Evolutionary conservation across 768 basidiomycete species (phyloP).

Genomic region (Boletus reticuloceps): DNA sequence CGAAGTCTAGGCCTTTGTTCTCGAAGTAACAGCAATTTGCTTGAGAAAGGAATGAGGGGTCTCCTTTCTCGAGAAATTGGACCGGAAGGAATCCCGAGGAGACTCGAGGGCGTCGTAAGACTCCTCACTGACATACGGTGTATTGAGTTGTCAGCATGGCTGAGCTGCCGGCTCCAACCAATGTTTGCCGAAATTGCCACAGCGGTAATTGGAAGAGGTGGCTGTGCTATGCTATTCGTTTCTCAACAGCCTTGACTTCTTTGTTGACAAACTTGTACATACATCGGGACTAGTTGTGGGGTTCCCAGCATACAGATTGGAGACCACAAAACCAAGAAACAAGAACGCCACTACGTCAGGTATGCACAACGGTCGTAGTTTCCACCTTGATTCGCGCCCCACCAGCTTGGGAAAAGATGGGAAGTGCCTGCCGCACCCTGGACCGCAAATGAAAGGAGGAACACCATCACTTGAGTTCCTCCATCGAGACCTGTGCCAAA

Average conservation of each 20-base stretch:
- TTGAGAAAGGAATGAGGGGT: neutral
- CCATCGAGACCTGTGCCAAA: conserved; percentile 33
- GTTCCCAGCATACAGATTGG: neutral
- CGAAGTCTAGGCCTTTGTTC: conserved; percentile 15
- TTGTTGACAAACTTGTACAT: too few relatives aligned
- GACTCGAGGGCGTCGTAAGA: too few relatives aligned
- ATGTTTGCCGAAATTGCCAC: too few relatives aligned
- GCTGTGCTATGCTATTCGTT: too few relatives aligned
- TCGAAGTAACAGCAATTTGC: conserved; percentile 6
- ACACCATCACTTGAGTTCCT: conserved; percentile 51
- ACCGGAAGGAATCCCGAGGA: too few relatives aligned
- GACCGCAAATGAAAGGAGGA: conserved; percentile 49
- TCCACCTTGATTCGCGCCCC: conserved; percentile 55
- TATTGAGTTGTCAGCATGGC: too few relatives aligned
- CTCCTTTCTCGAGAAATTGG: too few relatives aligned
- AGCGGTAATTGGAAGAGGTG: too few relatives aligned
- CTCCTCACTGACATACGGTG: too few relatives aligned
- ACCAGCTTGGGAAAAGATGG: conserved; percentile 54
- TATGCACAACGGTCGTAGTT: conserved; percentile 31
- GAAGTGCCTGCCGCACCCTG: conserved; percentile 49
- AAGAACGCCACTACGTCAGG: conserved; percentile 11
- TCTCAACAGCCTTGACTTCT: too few relatives aligned
- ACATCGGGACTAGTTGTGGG: too few relatives aligned
- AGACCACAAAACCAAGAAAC: neutral
- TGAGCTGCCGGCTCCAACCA: too few relatives aligned